Conservation (phyloP, 2,329 filamentous ascomycete species). For the Colletotrichum karsti region DNA sequence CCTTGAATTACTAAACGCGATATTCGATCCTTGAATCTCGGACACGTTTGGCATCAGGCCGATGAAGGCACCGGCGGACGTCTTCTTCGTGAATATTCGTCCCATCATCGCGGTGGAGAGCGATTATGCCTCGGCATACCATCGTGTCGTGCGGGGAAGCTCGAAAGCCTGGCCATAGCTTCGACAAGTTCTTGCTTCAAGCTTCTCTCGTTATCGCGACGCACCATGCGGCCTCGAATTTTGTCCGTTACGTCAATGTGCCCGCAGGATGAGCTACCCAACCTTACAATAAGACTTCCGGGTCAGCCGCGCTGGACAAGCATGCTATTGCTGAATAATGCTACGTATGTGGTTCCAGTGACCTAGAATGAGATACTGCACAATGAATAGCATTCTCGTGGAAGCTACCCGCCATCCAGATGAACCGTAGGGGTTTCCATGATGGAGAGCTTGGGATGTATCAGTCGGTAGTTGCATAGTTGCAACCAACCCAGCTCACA, state of each 20-base stretch:
- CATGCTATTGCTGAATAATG: no score
- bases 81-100: not conserved
- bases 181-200: not conserved
- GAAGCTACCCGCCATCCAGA: not conserved
- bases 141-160: slow-evolving; percentile 9
- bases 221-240: not conserved
- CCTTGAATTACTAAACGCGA: no score
- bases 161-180: not conserved
- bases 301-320: no score
- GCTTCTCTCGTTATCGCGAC: not conserved
- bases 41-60: not conserved
- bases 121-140: slow-evolving; percentile 5
- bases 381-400: no score
- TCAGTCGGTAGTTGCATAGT: not conserved
- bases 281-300: no score
- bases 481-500: not conserved
- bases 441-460: not conserved
- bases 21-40: no score
- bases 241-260: no score
- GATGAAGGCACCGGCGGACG: not conserved
- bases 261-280: no score
- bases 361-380: no score
- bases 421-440: not conserved
- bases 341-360: no score
- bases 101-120: not conserved